Evolutionary conservation across 2,329 filamentous ascomycete genomes (phyloP).

Genomic region (Diaporthe capsici): DNA sequence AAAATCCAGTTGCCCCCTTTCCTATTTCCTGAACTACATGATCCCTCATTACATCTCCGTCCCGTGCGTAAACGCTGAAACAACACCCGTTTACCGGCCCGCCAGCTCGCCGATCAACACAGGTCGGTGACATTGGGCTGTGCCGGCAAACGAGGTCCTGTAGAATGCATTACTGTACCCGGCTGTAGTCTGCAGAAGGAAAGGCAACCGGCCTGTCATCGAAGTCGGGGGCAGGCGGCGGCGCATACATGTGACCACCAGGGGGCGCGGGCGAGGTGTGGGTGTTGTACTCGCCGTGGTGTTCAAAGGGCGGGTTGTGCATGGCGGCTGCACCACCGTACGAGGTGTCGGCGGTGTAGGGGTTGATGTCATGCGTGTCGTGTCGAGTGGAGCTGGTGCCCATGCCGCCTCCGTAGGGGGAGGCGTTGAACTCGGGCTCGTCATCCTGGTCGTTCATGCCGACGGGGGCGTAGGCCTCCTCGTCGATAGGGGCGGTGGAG

Average conservation of each 20-base stretch:
- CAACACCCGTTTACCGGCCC: not conserved
- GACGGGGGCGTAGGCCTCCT: constrained; percentile 75
- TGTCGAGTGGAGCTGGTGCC: constrained; percentile 46
- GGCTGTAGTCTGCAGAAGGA: constrained; percentile 70
- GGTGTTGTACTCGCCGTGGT: constrained; percentile 63
- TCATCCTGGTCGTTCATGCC: constrained; percentile 68
- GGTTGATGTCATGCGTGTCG: constrained; percentile 42
- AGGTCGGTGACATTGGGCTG: not conserved
- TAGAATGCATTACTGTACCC: constrained; percentile 53
- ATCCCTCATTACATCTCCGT: constrained; percentile 25
- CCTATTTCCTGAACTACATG: constrained; percentile 12
- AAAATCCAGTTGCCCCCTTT: not conserved
- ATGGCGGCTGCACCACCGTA: constrained; percentile 41
- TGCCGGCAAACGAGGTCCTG: not conserved
- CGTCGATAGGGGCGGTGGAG: constrained; percentile 76
- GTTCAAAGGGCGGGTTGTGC: constrained; percentile 62
- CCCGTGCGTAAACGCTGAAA: not conserved
- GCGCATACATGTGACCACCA: constrained; percentile 53
- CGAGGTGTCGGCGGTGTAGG: constrained; percentile 41
- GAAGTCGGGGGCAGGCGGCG: constrained; percentile 58
- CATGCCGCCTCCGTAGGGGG: constrained; percentile 42
- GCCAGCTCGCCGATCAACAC: not conserved
- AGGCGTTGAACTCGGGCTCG: constrained; percentile 45
- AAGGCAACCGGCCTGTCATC: constrained; percentile 66
- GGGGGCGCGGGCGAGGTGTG: constrained; percentile 39